These are phyloP conservation scores for Hemileccinum rubropunctum DNA, from an alignment of 768 basidiomycete species.

Conservation along the genomic window DNA sequence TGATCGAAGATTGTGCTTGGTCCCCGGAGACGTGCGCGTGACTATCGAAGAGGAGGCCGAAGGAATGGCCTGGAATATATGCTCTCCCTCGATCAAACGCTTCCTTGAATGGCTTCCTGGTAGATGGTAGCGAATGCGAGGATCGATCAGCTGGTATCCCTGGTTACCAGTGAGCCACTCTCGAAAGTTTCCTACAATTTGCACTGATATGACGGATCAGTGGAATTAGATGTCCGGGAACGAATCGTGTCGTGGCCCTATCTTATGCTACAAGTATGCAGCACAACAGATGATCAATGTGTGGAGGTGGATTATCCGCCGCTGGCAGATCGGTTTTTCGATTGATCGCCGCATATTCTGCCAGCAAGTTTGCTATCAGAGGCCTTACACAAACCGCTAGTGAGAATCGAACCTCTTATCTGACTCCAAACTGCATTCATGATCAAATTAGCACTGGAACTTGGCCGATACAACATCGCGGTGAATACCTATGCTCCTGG, in stretches of 20 bases:
- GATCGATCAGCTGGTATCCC: not conserved
- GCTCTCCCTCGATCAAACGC: too few relatives aligned
- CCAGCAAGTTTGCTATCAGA: conserved; percentile 40
- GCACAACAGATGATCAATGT: conserved; percentile 12
- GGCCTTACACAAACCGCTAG: conserved; percentile 38
- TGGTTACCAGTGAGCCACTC: not conserved
- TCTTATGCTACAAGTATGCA: not conserved
- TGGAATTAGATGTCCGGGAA: not conserved
- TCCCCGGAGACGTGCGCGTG: conserved; percentile 38
- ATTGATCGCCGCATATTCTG: conserved; percentile 19
- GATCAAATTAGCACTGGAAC: conserved; percentile 20
- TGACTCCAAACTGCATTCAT: not conserved
- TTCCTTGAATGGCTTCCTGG: too few relatives aligned
- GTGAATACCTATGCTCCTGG: conserved; percentile 41
- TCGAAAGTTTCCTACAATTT: not conserved
- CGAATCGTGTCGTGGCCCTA: conserved; percentile 5
- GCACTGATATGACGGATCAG: not conserved
- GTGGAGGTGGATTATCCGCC: conserved; percentile 47
- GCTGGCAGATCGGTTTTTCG: not conserved
- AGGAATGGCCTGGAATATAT: conserved; percentile 20
- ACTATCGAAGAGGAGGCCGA: conserved; percentile 39
- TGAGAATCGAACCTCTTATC: conserved; percentile 4
- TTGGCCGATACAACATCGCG: conserved; percentile 32
- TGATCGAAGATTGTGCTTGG: conserved; percentile 14
- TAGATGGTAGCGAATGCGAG: conserved; percentile 8